phyloP scores from a whole-genome alignment of 73 alveolate genomes.

The Paramecium sonneborni region DNA sequence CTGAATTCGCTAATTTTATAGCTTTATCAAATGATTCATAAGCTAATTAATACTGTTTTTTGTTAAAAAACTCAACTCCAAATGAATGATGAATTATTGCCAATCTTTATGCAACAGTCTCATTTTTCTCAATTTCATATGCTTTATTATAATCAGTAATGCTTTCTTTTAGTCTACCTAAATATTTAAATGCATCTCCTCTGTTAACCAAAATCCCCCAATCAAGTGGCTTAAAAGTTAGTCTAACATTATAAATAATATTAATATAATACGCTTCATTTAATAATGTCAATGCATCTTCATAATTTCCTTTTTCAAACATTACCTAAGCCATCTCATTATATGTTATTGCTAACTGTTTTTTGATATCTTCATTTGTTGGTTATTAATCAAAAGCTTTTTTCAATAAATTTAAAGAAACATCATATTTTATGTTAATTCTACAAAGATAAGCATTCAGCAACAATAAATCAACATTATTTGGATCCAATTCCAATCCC shows the following conservation, averaged over 20 bases:
- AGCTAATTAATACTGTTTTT: not conserved
- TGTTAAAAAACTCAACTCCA: conserved; percentile 48
- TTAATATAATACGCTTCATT: conserved; percentile 38
- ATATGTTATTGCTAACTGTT: conserved; percentile 59
- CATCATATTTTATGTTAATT: conserved; percentile 31
- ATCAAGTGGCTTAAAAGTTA: conserved; percentile 47
- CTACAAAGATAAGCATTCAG: conserved; percentile 49
- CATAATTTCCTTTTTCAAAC: conserved; percentile 62
- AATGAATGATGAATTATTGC: conserved; percentile 44
- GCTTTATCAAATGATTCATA: conserved; percentile 32
- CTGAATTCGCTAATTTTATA: not conserved
- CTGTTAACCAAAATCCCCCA: conserved; percentile 65
- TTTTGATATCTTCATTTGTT: conserved; percentile 45
- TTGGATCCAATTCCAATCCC: conserved; percentile 63
- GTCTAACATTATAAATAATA: not conserved
- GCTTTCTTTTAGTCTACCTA: not conserved
- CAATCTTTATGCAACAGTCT: not conserved
- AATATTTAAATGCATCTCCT: conserved; percentile 61
- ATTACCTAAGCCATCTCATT: conserved; percentile 63
- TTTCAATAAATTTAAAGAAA: conserved; percentile 28
- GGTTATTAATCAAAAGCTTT: not conserved
- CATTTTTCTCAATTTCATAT: conserved; percentile 21
- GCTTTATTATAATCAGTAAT: not conserved
- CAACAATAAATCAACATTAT: conserved; percentile 50
- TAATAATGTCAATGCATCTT: conserved; percentile 61